Conservation (phyloP, 805 yeast genomes). For the Yarrowia sp. region DNA sequence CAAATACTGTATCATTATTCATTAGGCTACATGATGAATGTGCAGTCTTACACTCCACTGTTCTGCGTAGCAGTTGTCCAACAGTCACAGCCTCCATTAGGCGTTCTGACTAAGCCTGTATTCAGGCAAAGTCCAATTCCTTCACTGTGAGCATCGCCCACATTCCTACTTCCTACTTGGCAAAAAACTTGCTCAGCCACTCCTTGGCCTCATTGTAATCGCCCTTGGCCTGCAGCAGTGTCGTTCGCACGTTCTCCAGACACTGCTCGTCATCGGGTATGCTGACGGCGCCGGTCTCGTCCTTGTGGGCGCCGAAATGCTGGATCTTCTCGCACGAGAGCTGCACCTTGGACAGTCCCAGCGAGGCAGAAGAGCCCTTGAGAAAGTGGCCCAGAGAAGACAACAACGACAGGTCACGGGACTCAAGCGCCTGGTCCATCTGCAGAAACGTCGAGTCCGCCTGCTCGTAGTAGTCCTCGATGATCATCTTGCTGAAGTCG, state of each 20-base stretch:
- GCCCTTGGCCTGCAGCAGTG: constrained; percentile 47
- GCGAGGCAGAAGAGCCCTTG: constrained; percentile 94
- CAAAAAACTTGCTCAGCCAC: constrained; percentile 47
- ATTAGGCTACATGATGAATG: constrained; percentile 7
- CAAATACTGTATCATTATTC: constrained; percentile 18
- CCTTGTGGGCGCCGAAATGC: constrained; percentile 72
- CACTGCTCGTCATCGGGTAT: constrained; percentile 48
- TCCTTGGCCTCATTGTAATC: constrained; percentile 51
- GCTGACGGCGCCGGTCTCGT: constrained; percentile 49
- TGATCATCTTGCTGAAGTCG: constrained; percentile 79
- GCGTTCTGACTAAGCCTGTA: too few species aligned
- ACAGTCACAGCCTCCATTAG: neutral
- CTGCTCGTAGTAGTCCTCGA: constrained; percentile 87
- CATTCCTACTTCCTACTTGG: neutral
- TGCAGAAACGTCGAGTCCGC: constrained; percentile 79
- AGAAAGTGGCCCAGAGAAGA: constrained; percentile 88
- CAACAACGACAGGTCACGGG: constrained; percentile 59
- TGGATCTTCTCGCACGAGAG: constrained; percentile 92
- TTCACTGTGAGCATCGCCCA: too few species aligned
- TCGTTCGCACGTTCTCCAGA: constrained; percentile 47
- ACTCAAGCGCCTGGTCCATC: constrained; percentile 63
- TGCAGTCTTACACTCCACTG: neutral
- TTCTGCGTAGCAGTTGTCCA: constrained; percentile 3
- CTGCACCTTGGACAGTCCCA: constrained; percentile 83
- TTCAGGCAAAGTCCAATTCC: too few species aligned